These are phyloP conservation scores for Pleoardoris graminearum DNA, from an alignment of 2,329 filamentous ascomycete species.

Conservation along the genomic window DNA sequence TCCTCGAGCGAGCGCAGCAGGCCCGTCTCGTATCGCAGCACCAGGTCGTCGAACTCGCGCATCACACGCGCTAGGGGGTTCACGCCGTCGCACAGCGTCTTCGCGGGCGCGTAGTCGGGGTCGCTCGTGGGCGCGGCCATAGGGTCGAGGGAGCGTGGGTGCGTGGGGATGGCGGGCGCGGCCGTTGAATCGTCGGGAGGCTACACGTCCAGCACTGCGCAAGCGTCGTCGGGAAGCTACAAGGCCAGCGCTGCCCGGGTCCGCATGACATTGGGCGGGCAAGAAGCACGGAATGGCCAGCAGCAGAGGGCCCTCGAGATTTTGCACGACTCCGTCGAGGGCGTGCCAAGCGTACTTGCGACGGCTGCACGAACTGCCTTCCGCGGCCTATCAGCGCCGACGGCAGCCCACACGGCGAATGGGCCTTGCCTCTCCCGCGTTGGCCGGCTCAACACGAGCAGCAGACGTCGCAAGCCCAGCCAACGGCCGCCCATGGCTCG, in stretches of 20 bases:
- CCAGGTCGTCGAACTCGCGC: conserved; percentile 41
- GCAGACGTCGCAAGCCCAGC: too few species aligned
- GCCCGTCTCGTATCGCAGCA: conserved; percentile 31
- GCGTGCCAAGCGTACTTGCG: conserved; percentile 2
- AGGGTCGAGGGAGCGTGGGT: conserved; percentile 14
- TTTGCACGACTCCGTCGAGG: not conserved
- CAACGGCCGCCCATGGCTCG: too few species aligned
- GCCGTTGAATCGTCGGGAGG: not conserved
- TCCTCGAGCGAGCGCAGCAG: conserved; percentile 35
- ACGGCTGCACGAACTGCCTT: not conserved
- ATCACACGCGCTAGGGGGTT: conserved; percentile 37
- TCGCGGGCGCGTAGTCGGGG: conserved; percentile 23
- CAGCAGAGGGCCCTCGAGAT: not conserved
- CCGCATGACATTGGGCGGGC: not conserved
- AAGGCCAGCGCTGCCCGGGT: not conserved
- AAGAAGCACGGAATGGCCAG: not conserved
- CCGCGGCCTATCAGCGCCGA: not conserved
- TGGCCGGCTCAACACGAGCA: too few species aligned
- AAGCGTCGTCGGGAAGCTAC: too few species aligned
- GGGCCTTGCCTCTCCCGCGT: too few species aligned
- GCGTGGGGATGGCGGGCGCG: not conserved
- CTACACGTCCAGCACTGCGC: too few species aligned
- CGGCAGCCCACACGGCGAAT: not conserved
- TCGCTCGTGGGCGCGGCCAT: conserved; percentile 37
- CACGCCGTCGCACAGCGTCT: conserved; percentile 11